Conservation (phyloP, 2,329 filamentous ascomycete species). For the Chrysosporium queenslandicum region DNA sequence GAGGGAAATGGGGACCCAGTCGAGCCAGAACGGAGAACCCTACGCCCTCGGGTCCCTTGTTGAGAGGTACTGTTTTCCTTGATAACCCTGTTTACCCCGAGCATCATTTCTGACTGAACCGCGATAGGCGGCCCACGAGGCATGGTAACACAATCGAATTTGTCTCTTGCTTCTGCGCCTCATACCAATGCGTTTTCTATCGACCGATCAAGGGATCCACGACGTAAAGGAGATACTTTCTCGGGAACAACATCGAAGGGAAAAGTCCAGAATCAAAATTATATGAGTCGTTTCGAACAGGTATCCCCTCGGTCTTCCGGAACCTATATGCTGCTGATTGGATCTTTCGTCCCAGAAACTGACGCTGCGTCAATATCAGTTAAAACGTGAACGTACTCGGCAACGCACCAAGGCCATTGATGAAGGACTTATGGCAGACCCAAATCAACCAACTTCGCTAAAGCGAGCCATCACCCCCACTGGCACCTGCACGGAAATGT, state of each 20-base stretch:
- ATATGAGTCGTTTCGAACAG: conserved; percentile 19
- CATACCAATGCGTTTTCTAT: conserved; percentile 6
- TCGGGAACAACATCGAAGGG: neutral
- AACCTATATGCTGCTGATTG: conserved; percentile 2
- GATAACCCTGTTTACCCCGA: neutral
- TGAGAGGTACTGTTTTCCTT: conserved; percentile 1
- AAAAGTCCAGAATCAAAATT: conserved; percentile 10
- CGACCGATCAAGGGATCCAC: conserved; percentile 17
- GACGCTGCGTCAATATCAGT: conserved; percentile 25
- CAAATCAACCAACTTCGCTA: conserved; percentile 50
- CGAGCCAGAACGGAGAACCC: neutral
- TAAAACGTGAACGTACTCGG: conserved; percentile 42
- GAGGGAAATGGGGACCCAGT: neutral
- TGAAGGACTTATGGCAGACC: conserved; percentile 48
- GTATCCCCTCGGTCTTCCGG: conserved; percentile 7
- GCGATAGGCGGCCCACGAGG: neutral
- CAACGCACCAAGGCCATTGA: conserved; percentile 44
- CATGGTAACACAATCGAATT: neutral
- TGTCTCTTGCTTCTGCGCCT: neutral
- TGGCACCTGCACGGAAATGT: conserved; percentile 55
- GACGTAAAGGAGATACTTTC: conserved; percentile 2
- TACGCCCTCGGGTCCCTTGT: neutral
- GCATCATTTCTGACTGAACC: neutral
- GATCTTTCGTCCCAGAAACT: conserved; percentile 2
- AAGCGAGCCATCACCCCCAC: conserved; percentile 52